phyloP scores from a whole-genome alignment of 2,329 filamentous ascomycete genomes.

The Paecilomyces sp. region DNA sequence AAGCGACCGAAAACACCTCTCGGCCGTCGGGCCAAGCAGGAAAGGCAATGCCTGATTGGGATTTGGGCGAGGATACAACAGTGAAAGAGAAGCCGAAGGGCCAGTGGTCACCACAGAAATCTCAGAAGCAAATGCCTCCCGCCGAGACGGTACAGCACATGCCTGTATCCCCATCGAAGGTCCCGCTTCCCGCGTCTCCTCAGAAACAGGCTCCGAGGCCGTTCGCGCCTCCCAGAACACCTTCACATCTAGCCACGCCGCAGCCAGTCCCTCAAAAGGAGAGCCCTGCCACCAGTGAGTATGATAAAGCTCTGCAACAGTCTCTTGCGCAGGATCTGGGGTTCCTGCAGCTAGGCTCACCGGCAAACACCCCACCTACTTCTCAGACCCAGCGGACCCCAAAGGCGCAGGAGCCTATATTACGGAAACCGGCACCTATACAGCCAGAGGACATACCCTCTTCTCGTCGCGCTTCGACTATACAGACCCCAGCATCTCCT shows the following conservation, averaged over 20 bases:
- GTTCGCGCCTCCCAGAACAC: slow-evolving; percentile 41
- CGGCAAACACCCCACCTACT: slow-evolving; percentile 12
- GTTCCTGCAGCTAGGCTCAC: slow-evolving; percentile 29
- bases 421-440: slow-evolving; percentile 20
- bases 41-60: slow-evolving; percentile 19
- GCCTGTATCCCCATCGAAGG: slow-evolving; percentile 50
- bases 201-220: slow-evolving; percentile 48
- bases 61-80: slow-evolving; percentile 18
- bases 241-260: slow-evolving; percentile 39
- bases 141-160: slow-evolving; percentile 11
- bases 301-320: slow-evolving; percentile 34
- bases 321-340: slow-evolving; percentile 34
- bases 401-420: slow-evolving; percentile 7
- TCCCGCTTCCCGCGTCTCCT: slow-evolving; percentile 55
- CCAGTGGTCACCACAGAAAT: slow-evolving; percentile 51
- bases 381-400: slow-evolving; percentile 8
- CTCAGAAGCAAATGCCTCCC: slow-evolving; percentile 46
- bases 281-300: slow-evolving; percentile 31
- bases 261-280: slow-evolving; percentile 21
- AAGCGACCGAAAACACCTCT: slow-evolving; percentile 44
- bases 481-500: slow-evolving; percentile 11
- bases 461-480: slow-evolving; percentile 19
- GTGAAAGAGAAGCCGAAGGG: slow-evolving; percentile 23
- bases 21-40: slow-evolving; percentile 33
- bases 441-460: slow-evolving; percentile 25